Evolutionary conservation across 2,329 filamentous ascomycete species (phyloP), one percentile per base, ranked within the genome.

Genomic region (Fusarium verrucosum): DNA sequence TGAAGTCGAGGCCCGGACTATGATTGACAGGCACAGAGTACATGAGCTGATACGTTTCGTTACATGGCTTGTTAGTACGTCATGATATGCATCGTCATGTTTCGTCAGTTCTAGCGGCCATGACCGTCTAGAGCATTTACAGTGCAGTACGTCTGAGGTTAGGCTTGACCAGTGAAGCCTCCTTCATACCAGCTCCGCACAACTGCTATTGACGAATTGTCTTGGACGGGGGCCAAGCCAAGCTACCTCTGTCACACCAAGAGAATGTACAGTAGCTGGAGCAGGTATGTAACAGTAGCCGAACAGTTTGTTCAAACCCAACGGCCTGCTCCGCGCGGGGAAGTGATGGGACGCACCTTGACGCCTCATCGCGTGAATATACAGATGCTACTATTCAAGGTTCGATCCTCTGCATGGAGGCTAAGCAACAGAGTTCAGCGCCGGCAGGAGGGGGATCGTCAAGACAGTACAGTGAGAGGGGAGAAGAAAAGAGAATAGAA

Each of bases 401-500:
- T 53, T 66, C 56, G 55, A 70, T 70, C 63, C 47, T 56, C 45
- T 42, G 52, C 26, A 28, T 14, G 13, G 17, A 55, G 45, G 51
- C 66, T 67, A 65, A 52, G 35, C 37, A 66, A 61, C 60, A 71
- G 46, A 69, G 68, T 70, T 70, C 62, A 54, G 50, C 52, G 61
- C 61, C 66, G 16, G 53, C 41, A 40, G 40, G 47, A 43, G 56
- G 54, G 35, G 52, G 54, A 65, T 65, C 32, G 22, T 20, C 17
- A 44, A 32, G 7, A n/a, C 14, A 30, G 13, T 23, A 8, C 23
- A 23, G 23, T 30, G 13, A 32, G 30, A n/a, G 30, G n/a, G n/a
- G 7, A n/a, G 28, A 30, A 32, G 30, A n/a, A 14, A 32, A 32
- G 7, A n/a, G 28, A 30, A 30, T 5, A 4, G 26, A 30, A 16